phyloP scores from a whole-genome alignment of 139 green algal genomes.

The Auxenochlorella pyrenoidosa region DNA sequence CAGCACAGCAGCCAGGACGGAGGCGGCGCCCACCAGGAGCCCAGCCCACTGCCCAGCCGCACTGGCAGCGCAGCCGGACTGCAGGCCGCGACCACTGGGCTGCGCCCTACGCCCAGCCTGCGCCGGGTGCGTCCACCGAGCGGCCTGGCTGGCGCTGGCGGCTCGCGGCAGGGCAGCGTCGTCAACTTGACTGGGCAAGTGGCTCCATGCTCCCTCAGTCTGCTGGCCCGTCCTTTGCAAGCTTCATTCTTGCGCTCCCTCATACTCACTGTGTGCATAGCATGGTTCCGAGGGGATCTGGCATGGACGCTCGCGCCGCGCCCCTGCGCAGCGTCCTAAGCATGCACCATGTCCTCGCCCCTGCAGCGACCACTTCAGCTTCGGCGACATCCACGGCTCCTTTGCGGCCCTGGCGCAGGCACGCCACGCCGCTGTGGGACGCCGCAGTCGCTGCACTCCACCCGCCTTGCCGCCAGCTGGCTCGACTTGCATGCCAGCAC shows the following conservation, averaged over 20 bases:
- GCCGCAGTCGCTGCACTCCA: too few species aligned
- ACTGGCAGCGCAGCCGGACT: background rate
- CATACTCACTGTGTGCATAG: too few species aligned
- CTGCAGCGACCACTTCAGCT: constrained; percentile 24
- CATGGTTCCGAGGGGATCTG: too few species aligned
- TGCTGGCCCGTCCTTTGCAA: too few species aligned
- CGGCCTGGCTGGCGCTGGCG: background rate
- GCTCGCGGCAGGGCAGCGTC: background rate
- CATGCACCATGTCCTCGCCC: too few species aligned
- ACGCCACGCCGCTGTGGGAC: too few species aligned
- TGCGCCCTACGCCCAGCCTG: background rate
- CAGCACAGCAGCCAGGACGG: background rate
- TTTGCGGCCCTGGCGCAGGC: background rate
- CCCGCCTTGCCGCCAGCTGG: too few species aligned
- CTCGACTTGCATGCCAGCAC: too few species aligned
- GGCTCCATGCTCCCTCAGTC: too few species aligned
- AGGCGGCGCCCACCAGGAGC: background rate
- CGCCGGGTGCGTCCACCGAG: background rate
- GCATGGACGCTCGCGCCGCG: too few species aligned
- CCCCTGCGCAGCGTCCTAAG: too few species aligned
- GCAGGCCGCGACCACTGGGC: background rate
- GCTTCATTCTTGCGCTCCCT: too few species aligned
- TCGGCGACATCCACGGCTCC: background rate
- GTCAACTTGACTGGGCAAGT: background rate
- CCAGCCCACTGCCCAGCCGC: background rate